Evolutionary conservation across 1,284 basidiomycete species (phyloP).

Genomic region (Cryptococcus sp.): DNA sequence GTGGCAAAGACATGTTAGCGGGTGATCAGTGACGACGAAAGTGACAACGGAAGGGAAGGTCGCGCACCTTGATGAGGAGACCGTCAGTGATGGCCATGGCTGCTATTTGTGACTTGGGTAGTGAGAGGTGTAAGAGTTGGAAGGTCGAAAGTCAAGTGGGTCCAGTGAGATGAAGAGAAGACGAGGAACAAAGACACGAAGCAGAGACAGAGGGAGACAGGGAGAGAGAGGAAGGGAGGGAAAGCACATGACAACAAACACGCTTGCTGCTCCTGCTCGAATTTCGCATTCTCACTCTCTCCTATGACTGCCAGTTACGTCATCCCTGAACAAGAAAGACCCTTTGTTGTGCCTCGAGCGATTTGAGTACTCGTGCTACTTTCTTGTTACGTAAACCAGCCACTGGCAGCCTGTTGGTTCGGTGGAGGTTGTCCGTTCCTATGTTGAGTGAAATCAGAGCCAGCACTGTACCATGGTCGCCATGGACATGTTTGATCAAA

Average conservation of each 20-base stretch:
- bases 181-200: background rate
- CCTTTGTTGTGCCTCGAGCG: too few species aligned
- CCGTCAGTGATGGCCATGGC: conserved; percentile 60
- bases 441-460: background rate
- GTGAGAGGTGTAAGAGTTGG: too few species aligned
- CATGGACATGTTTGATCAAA: background rate
- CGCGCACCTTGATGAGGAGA: conserved; percentile 70
- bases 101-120: too few species aligned
- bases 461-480: background rate
- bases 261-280: background rate
- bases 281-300: background rate
- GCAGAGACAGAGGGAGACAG: too few species aligned
- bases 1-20: background rate
- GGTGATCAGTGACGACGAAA: background rate
- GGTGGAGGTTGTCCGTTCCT: conserved; percentile 15
- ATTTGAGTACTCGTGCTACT: background rate
- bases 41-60: background rate
- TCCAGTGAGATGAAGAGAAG: background rate
- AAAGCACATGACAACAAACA: background rate
- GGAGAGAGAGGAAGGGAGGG: too few species aligned
- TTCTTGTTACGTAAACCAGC: conserved; percentile 10
- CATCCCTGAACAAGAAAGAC: background rate
- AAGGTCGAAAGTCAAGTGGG: background rate
- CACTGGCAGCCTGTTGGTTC: too few species aligned
- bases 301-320: conserved; percentile 2